These are phyloP conservation scores for Clohesyomyces aquaticus DNA, from an alignment of 495 filamentous ascomycete species.

Conservation along the genomic window DNA sequence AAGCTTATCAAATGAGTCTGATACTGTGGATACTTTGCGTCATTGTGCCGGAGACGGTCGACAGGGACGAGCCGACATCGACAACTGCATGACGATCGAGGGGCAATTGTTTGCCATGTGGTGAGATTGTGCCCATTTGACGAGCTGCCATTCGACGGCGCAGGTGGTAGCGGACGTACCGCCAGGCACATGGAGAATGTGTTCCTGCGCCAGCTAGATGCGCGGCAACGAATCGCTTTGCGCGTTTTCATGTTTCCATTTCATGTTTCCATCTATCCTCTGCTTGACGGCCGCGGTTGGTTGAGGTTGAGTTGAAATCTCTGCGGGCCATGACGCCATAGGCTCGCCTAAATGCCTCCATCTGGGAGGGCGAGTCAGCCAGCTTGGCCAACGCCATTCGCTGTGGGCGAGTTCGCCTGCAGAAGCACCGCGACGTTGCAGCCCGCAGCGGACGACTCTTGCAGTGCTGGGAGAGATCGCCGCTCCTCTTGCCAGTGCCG, in stretches of 20 bases:
- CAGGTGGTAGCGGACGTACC: too few relatives aligned
- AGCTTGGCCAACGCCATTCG: neutral
- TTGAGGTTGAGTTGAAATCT: neutral
- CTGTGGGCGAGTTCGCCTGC: neutral
- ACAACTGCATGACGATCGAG: neutral
- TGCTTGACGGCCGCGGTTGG: constrained; percentile 23
- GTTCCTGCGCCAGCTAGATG: too few relatives aligned
- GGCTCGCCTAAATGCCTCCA: constrained; percentile 12
- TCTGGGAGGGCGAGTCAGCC: neutral
- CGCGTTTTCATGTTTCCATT: neutral
- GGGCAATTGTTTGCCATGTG: neutral
- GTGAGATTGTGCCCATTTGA: neutral
- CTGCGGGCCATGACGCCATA: constrained; percentile 18
- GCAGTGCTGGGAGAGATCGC: neutral
- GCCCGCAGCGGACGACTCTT: neutral
- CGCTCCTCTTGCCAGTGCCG: neutral
- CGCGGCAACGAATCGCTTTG: too few relatives aligned
- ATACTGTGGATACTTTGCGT: constrained; percentile 10
- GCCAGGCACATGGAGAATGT: too few relatives aligned
- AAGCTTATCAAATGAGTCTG: constrained; percentile 24
- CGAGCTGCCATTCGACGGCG: neutral
- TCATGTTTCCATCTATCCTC: too few relatives aligned
- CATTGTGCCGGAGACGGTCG: constrained; percentile 16
- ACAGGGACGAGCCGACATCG: neutral
- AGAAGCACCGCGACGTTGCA: neutral